A percentile compares a stretch with the other conserved stretches of the same genome.
Conservation (phyloP, 768 basidiomycete genomes). For the Candolleomyces eurysporus region DNA sequence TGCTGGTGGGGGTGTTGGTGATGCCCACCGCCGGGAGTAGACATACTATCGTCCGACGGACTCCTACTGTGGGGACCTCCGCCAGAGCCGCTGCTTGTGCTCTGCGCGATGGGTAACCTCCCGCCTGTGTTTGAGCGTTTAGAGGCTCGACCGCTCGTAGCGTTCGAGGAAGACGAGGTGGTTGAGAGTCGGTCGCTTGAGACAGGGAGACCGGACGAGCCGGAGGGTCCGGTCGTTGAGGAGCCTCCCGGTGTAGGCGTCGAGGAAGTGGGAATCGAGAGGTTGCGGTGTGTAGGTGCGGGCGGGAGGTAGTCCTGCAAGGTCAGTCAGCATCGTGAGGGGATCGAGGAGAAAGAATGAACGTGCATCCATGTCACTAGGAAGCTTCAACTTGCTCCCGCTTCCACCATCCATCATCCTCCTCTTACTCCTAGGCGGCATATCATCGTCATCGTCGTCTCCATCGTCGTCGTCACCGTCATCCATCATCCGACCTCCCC, state of each 20-base stretch:
- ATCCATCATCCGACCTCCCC: constrained; percentile 36
- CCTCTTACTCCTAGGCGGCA: constrained; percentile 19
- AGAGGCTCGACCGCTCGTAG: not conserved
- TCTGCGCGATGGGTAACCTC: not conserved
- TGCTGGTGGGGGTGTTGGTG: not conserved
- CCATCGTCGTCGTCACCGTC: constrained; percentile 43
- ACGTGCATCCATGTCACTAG: constrained; percentile 16
- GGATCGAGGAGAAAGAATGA: constrained; percentile 1
- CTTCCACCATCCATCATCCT: constrained; percentile 18
- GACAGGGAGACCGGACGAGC: not conserved
- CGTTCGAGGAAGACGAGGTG: not conserved
- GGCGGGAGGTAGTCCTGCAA: constrained; percentile 17
- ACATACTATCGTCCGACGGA: not conserved
- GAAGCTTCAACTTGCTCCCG: constrained; percentile 31
- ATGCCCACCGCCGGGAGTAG: not conserved
- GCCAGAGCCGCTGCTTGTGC: not conserved
- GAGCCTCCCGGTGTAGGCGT: not conserved
- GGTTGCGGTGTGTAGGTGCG: not conserved
- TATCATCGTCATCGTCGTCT: constrained; percentile 15
- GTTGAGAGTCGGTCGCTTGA: not conserved
- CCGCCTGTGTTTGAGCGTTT: not conserved
- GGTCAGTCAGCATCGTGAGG: constrained; percentile 10
- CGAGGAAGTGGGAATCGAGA: not conserved
- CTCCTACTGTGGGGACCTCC: not conserved
- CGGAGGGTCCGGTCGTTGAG: not conserved